Evolutionary conservation across 345 rosid species (phyloP), one percentile per base, ranked within the genome.

Genomic region (Brassica napus): DNA sequence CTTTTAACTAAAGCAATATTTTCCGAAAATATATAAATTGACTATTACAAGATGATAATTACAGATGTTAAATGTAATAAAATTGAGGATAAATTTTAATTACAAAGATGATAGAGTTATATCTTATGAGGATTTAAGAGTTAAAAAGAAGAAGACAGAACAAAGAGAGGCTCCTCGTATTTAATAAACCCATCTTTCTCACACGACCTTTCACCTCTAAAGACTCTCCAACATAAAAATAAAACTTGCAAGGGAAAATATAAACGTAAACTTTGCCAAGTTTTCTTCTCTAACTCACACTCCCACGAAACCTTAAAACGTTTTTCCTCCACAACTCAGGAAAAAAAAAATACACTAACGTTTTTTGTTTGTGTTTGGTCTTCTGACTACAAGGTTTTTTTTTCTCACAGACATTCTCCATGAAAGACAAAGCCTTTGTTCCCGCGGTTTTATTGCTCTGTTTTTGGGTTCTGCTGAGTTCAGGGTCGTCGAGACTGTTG

Each of bases 141-240:
- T 31, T 60, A 60, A 35, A 35, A 52, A 61, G 14, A 71, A 11
- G 18, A 35, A 4, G 39, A 18, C n/a, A 34, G 11, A 77, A 12
- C 3, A 49, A 4, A 74, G 54, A 64, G 68, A 75, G 86, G 89
- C 89, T 87, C 86, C 87, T 73, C 59, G 34, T 85, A 87, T 87
- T 90, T 86, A 89, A 79, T 85, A 77, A 78, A 44, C 73, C 80
- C 90, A 82, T 84, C 82, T 86, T 76, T 59, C 71, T 85, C 89
- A 81, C 89, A 81, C 84, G 78, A 73, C 77, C 86, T 86, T 83
- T 81, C 85, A 71, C 77, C 78, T 76, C 77, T 74, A 71, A 35
- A 67, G 58, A 31, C 47, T 74, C 65, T 35, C 52, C 26, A 11
- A 58, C 21, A 47, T 1, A 26, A 44, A 44, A 23, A 60, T 60